Percentiles rank a stretch among this genome's conserved stretches.
Evolutionary conservation across 306 rosid species (phyloP).

Genomic region (Malus orientalis): DNA sequence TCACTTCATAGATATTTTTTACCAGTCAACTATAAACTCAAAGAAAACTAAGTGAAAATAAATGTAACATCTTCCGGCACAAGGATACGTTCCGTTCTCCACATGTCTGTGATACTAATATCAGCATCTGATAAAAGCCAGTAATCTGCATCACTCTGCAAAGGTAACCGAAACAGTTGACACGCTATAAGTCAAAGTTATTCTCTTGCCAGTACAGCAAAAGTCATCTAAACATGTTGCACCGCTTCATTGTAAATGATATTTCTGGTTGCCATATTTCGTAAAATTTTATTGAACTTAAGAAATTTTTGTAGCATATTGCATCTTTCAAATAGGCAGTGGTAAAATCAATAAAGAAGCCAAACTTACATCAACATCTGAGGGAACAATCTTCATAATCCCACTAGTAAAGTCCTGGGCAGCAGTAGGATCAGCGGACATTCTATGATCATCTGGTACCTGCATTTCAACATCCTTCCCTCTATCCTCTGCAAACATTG

Average conservation of each 20-base stretch:
- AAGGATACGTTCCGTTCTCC: conserved; percentile 86
- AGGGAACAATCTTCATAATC: conserved; percentile 96
- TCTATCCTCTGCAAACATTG: conserved; percentile 34
- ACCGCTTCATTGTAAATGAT: neutral
- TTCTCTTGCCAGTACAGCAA: neutral
- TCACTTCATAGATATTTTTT: neutral
- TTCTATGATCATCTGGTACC: conserved; percentile 44
- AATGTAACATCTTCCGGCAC: neutral
- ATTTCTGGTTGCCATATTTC: neutral
- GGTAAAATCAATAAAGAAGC: neutral
- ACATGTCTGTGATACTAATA: conserved; percentile 88
- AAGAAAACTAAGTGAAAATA: neutral
- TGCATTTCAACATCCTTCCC: conserved; percentile 43
- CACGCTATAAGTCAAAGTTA: neutral
- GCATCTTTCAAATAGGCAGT: conserved; percentile 3
- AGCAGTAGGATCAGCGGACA: conserved; percentile 44
- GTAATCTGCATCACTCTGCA: conserved; percentile 86
- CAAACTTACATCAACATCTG: conserved; percentile 81
- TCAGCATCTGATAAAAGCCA: conserved; percentile 90
- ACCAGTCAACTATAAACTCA: neutral
- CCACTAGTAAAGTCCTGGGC: conserved; percentile 75
- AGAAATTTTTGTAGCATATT: neutral
- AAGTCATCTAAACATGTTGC: neutral
- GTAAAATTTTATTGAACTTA: neutral
- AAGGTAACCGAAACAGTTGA: conserved; percentile 2